phyloP scores from a whole-genome alignment of 23 red algal genomes.

The Cyanidioschyzon merolae region DNA sequence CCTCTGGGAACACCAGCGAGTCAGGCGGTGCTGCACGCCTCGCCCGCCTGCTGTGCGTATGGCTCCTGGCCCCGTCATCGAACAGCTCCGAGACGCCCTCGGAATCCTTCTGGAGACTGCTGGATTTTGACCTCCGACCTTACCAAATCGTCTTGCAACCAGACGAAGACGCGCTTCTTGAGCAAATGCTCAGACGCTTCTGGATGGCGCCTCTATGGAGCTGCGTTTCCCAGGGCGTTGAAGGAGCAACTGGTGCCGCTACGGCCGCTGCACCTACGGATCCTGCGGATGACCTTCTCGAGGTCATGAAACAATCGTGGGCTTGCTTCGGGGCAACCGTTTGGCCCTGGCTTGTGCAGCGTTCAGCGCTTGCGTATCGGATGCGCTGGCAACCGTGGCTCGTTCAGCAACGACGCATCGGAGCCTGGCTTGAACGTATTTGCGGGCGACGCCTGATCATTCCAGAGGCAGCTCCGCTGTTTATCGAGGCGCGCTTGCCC shows the following conservation, averaged over 20 bases:
- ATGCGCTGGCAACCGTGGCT: neutral
- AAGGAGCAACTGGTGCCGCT: neutral
- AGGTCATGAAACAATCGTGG: neutral
- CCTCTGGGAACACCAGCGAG: neutral
- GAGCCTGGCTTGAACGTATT: neutral
- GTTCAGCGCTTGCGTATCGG: neutral
- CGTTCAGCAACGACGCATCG: neutral
- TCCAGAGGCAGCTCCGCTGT: neutral
- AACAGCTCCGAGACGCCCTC: neutral
- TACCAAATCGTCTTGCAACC: neutral
- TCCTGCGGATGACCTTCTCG: neutral
- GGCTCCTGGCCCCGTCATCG: conserved; percentile 12
- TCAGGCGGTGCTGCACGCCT: neutral
- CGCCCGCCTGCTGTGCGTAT: neutral
- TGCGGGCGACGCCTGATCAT: neutral
- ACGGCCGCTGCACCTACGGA: neutral
- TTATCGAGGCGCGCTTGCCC: neutral
- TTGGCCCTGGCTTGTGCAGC: neutral
- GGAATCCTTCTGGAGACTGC: neutral
- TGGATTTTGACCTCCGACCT: neutral
- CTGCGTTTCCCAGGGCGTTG: neutral
- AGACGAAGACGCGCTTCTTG: neutral
- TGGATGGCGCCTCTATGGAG: neutral
- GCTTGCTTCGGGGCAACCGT: neutral
- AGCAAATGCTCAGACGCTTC: neutral